Evolutionary conservation across 208 protist species (phyloP), one percentile per base, ranked within the genome.

Genomic region (Trypanosoma avium): DNA sequence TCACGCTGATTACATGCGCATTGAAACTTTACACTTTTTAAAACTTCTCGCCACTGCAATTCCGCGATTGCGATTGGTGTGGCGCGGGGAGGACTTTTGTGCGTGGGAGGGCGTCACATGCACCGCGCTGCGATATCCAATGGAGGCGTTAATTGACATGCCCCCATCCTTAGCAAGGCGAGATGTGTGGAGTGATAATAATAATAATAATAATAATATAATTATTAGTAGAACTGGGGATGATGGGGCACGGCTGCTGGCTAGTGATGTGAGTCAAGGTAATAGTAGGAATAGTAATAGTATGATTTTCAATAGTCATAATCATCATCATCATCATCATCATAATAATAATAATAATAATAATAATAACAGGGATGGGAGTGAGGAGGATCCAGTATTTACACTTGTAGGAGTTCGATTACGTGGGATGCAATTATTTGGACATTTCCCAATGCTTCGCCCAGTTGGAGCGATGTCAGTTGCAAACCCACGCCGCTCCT

Each of bases 21-120:
- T 88, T 26, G 77, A 88, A 48, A 83, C 81, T 21, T 49, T 88
- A 4, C 81, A 88, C 49, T 83, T 80, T 38, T 61, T 88, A 27
- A 70, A 72, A 13, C 46, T 75, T 33, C 48, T 88, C 21, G 58
- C 64, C 29, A 54, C 52, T 7, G 33, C 73, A 5, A 68, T 88
- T 17, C 77, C 81, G 10, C 56, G 47, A 43, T 70, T 88, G 46
- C 62, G 59, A 7, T 54, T 48, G 8, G 49, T 81, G 7, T 88
- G 81, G 81, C 56, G 45, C 3, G 81, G 81, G 12, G 77, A 82
- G 26, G 75, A 88, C 63, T 66, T 70, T 42, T 88, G 81, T 56
- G 49, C 22, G 27, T 88, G 81, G 81, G 54, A 56, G 3, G 81
- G 81, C 4, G 75, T 88, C 6, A 48, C 50, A 19, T 88, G 81